phyloP scores from a whole-genome alignment of 257 asterid genomes.

The Marsdenia floribunda region DNA sequence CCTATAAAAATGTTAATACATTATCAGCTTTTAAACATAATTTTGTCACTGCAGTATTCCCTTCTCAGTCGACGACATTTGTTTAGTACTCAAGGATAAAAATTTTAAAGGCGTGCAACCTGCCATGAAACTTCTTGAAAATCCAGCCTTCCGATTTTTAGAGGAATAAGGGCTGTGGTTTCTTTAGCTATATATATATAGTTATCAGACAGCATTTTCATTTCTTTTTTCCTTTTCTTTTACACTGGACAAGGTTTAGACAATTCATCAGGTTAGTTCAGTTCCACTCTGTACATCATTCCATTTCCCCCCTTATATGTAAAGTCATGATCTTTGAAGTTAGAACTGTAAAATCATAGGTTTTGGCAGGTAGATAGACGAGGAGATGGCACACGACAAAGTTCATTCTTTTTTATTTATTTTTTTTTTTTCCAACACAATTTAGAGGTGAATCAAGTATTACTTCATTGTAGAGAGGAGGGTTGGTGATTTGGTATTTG shows the following conservation, averaged over 20 bases:
- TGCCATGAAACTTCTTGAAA: slow-evolving; percentile 52
- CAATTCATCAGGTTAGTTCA: slow-evolving; percentile 14
- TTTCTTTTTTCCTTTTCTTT: not conserved
- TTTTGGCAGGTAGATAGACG: slow-evolving; percentile 24
- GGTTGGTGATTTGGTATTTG: too few relatives aligned
- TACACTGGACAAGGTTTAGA: not conserved
- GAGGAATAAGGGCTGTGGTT: slow-evolving; percentile 40
- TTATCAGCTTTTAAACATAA: not conserved
- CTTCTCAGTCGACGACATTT: slow-evolving; percentile 56
- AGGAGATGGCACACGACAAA: not conserved
- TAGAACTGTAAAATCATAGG: slow-evolving; percentile 43
- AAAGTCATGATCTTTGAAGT: slow-evolving; percentile 22
- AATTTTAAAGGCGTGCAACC: slow-evolving; percentile 72
- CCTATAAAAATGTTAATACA: not conserved
- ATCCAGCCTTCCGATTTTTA: slow-evolving; percentile 70
- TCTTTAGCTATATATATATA: not conserved
- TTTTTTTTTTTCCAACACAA: too few relatives aligned
- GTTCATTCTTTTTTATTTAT: too few relatives aligned
- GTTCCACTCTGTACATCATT: slow-evolving; percentile 28
- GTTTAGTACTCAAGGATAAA: slow-evolving; percentile 43
- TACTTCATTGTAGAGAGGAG: too few relatives aligned
- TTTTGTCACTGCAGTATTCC: slow-evolving; percentile 50
- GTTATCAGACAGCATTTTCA: not conserved
- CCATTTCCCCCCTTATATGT: slow-evolving; percentile 10
- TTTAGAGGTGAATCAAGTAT: too few relatives aligned